Evolutionary conservation across 352 stramenopile genomes (phyloP).

Genomic region (Detonula confervacea): DNA sequence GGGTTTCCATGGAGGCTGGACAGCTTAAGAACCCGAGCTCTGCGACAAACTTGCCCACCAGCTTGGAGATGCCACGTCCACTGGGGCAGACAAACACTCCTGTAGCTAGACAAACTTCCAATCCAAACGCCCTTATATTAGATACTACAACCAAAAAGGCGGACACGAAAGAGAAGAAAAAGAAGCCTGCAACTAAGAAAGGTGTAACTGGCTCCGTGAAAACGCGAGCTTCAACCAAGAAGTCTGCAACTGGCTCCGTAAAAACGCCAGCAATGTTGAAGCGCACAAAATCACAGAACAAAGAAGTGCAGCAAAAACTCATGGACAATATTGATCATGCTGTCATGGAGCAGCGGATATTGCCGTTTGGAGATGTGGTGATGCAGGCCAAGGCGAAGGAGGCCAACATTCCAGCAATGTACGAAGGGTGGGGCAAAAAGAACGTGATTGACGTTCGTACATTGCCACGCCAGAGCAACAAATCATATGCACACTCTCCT

Average conservation of each 20-base stretch:
- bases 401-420: slow-evolving; percentile 26
- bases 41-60: background rate
- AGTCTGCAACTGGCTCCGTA: too few relatives aligned
- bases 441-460: slow-evolving; percentile 70
- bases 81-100: background rate
- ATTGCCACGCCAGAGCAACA: slow-evolving; percentile 61
- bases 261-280: background rate
- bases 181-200: background rate
- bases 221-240: too few relatives aligned
- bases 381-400: slow-evolving; percentile 23
- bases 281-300: background rate
- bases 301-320: slow-evolving; percentile 69
- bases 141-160: slow-evolving; percentile 18
- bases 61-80: background rate
- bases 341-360: slow-evolving; percentile 61
- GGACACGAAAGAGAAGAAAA: slow-evolving; percentile 16
- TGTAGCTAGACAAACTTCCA: background rate
- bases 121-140: background rate
- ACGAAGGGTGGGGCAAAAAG: slow-evolving; percentile 59
- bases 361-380: slow-evolving; percentile 61
- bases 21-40: background rate
- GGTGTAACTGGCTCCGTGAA: too few relatives aligned
- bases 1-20: too few relatives aligned
- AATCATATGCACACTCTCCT: slow-evolving; percentile 18
- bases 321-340: slow-evolving; percentile 80